Evolutionary conservation across 768 basidiomycete species (phyloP).

Genomic region (Polyporus arcularius): DNA sequence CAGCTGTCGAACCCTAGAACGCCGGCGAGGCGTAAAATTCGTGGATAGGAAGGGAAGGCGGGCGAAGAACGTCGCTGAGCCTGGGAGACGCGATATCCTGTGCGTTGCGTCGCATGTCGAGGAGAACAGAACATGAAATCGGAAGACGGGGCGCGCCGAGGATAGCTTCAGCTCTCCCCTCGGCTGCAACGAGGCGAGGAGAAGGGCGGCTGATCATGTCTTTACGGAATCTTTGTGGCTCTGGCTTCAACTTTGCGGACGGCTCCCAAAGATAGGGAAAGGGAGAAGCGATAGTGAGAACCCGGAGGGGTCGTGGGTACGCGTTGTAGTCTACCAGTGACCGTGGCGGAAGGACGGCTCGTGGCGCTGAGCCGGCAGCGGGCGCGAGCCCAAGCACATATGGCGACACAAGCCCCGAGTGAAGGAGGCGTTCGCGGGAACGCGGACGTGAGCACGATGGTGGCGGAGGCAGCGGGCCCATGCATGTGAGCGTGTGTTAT

Average conservation of each 20-base stretch:
- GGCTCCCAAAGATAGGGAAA: constrained; percentile 17
- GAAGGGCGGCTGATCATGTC: background rate
- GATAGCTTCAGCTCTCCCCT: background rate
- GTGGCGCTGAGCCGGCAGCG: constrained; percentile 13
- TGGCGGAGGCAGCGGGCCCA: constrained; percentile 6
- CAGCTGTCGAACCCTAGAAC: background rate
- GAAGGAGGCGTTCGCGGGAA: constrained; percentile 3
- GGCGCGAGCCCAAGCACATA: background rate
- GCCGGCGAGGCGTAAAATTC: background rate
- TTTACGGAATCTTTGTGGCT: background rate
- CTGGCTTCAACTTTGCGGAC: background rate
- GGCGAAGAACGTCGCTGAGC: background rate
- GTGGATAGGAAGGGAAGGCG: background rate
- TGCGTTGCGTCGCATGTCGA: background rate
- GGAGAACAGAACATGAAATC: background rate
- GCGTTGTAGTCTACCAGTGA: constrained; percentile 2
- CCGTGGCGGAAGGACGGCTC: constrained; percentile 1
- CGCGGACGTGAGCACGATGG: constrained; percentile 3
- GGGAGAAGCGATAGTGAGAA: background rate
- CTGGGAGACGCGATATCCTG: background rate
- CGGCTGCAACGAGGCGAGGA: background rate
- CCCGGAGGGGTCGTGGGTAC: background rate
- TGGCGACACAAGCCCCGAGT: background rate
- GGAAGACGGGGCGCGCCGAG: constrained; percentile 2
- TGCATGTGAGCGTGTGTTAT: constrained; percentile 4